A percentile compares a stretch with the other conserved stretches of the same genome.
Evolutionary conservation across 176 grass and related monocot genomes (phyloP).

Genomic region (Raddia distichophylla): DNA sequence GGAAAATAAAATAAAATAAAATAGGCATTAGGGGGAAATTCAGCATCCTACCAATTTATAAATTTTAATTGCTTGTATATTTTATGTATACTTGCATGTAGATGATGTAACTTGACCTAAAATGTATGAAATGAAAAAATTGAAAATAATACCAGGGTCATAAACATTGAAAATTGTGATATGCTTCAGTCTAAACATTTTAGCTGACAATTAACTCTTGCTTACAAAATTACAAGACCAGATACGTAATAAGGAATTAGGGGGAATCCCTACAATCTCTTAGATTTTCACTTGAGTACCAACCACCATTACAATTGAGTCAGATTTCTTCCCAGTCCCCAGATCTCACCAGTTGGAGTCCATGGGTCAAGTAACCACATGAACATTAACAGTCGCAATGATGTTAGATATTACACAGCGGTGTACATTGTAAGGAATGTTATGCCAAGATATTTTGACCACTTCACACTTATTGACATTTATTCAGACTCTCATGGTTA

Average conservation of each 20-base stretch:
- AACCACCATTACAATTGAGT: conserved; percentile 6
- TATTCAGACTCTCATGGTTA: neutral
- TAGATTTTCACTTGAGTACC: neutral
- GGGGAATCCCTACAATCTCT: neutral
- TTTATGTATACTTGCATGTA: neutral
- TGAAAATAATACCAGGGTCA: neutral
- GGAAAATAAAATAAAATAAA: conserved; percentile 9
- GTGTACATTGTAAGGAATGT: neutral
- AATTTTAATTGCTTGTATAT: conserved; percentile 8
- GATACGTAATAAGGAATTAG: neutral
- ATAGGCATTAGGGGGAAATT: neutral
- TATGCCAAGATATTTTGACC: neutral
- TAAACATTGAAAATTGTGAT: neutral
- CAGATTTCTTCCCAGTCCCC: neutral
- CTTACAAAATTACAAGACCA: neutral
- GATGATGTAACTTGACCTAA: conserved; percentile 11
- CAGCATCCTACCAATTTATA: neutral
- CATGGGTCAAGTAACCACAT: neutral
- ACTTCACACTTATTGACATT: neutral
- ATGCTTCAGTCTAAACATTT: conserved; percentile 3
- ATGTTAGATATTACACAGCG: neutral
- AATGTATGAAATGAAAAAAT: neutral
- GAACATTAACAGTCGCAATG: neutral
- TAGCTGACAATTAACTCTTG: neutral
- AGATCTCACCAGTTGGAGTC: neutral